Percentiles rank a stretch among this genome's conserved stretches.
Evolutionary conservation across 495 filamentous ascomycete species (phyloP).

Genomic region (Neurospora sp.): DNA sequence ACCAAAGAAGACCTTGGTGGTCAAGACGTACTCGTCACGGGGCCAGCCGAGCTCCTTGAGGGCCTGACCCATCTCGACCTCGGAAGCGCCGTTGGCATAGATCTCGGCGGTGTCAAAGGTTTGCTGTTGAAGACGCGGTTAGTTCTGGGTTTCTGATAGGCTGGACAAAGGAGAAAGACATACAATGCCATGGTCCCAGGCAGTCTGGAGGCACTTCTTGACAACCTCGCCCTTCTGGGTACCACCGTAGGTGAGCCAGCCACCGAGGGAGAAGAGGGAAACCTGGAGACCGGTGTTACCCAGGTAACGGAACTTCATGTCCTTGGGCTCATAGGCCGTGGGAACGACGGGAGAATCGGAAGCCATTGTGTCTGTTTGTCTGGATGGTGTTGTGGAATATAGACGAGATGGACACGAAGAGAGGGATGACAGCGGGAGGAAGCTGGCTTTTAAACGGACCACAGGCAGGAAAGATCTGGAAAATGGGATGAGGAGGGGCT

Average conservation of each 20-base stretch:
- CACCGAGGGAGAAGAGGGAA: constrained; percentile 55
- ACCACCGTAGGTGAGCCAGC: constrained; percentile 42
- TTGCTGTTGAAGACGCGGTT: constrained; percentile 14
- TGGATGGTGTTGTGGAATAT: constrained; percentile 6
- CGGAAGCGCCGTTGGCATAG: constrained; percentile 59
- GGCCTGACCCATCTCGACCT: constrained; percentile 64
- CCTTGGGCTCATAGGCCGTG: constrained; percentile 38
- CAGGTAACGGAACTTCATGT: constrained; percentile 60
- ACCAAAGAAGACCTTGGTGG: constrained; percentile 57
- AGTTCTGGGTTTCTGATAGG: neutral
- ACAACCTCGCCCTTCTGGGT: constrained; percentile 34
- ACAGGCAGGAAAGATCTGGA: neutral
- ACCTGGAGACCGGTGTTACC: constrained; percentile 61
- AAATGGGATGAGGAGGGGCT: neutral
- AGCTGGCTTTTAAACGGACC: neutral
- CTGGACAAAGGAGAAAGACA: neutral
- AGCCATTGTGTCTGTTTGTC: constrained; percentile 12
- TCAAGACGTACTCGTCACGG: constrained; percentile 72
- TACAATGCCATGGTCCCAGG: constrained; percentile 44
- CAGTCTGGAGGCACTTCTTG: constrained; percentile 33
- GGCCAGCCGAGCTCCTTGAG: constrained; percentile 62
- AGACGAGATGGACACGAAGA: neutral
- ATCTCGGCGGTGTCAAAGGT: constrained; percentile 54
- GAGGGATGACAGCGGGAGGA: neutral
- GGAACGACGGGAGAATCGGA: constrained; percentile 18